Conservation (phyloP, 2,329 filamentous ascomycete genomes). For the Colletotrichum sp. region DNA sequence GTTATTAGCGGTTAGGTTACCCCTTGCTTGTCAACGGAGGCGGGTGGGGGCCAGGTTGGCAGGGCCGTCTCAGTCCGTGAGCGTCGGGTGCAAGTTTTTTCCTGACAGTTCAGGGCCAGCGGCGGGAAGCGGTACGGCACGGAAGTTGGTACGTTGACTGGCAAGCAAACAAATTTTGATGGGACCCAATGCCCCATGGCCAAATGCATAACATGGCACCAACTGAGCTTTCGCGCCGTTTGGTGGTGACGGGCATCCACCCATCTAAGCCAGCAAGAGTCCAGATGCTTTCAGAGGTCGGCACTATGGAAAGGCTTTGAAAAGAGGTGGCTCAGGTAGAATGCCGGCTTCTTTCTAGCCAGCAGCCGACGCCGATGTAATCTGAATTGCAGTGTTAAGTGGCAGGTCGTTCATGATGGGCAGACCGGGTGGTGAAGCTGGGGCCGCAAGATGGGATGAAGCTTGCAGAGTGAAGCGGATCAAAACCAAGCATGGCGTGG, state of each 20-base stretch:
- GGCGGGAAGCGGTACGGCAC: slow-evolving; percentile 21
- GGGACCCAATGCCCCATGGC: background rate
- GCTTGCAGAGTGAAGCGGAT: slow-evolving; percentile 7
- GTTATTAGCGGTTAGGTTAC: background rate
- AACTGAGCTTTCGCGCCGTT: background rate
- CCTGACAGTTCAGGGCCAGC: slow-evolving; percentile 6
- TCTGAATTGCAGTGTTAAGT: background rate
- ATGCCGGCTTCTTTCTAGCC: background rate
- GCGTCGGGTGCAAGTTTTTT: background rate
- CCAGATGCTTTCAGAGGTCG: background rate
- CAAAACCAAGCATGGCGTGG: slow-evolving; percentile 9
- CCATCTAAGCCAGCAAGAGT: background rate
- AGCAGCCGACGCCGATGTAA: background rate
- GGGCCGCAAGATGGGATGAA: slow-evolving; percentile 20
- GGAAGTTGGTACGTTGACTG: slow-evolving; percentile 19
- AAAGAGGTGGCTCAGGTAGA: background rate
- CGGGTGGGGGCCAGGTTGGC: background rate
- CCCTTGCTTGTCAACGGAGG: slow-evolving; percentile 13
- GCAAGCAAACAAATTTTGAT: slow-evolving; percentile 17
- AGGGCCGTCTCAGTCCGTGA: background rate
- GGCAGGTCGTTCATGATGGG: background rate
- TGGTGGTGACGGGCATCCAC: background rate
- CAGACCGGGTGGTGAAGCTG: background rate
- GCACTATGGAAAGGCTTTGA: background rate
- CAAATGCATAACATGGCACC: background rate